Evolutionary conservation across 2,329 filamentous ascomycete species (phyloP), one percentile per base, ranked within the genome.

Genomic region (Talaromyces sp.): DNA sequence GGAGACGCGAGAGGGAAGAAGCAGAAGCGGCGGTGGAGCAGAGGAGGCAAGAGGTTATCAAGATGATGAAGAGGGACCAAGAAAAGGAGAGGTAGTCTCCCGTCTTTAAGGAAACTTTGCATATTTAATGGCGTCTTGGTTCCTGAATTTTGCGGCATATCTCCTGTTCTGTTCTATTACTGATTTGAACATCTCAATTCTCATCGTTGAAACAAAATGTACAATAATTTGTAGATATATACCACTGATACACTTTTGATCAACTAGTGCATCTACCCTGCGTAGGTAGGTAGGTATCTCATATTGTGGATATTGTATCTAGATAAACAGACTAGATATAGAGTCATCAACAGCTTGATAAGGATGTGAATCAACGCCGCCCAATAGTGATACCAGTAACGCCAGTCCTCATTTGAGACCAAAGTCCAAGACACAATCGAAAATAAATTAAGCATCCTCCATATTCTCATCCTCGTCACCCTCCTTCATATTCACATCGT

Each of bases 1-100:
- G 93, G 62, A 84, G 87, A 69, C 80, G 80, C 63, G 86, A 89
- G 75, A 80, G 87, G 40, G 88, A 92, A 75, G 82, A 83, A 66
- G 87, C 88, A 70, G 82, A 84, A 44, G 68, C 66, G 21, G 69
- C 65, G 58, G 75, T 76, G 3, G 76, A 79, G 67, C 71, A 72
- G 65, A 70, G 75, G 52, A 75, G 77, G 62, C 70, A 68, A 66
- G 74, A 80, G 62, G 72, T 80, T 12, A 77, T 80, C 62, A 64
- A 64, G 18, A 71, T 78, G 73, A 78, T 77, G 75, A 73, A 70
- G 62, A 72, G 70, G 66, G 76, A 77, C 70, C 72, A 75, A 42
- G 69, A 69, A 58, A 68, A 67, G 63, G 52, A 46, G 31, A 50
- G 60, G 57, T 54, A 56, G 33, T 35, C 16, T 18, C n/a, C 31